Evolutionary conservation across 2,329 filamentous ascomycete species (phyloP), one percentile per base, ranked within the genome.

Genomic region (Fusarium sacchari): DNA sequence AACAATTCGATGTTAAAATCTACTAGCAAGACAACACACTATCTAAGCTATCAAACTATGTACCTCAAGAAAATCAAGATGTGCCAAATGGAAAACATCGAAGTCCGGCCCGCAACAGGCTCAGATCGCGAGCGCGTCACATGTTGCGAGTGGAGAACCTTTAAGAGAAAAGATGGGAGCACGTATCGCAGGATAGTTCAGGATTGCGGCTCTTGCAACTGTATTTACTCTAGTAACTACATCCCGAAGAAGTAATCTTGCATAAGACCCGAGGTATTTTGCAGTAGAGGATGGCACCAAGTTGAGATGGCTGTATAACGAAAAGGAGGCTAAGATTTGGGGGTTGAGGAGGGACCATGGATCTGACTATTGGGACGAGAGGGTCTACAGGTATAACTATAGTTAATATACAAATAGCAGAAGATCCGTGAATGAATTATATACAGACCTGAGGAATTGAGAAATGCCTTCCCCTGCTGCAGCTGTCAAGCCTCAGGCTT

Each of bases 221-320:
- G 50, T 2, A 13, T 28, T 22, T 37, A 37, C 0, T 53, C 50
- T 26, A 37, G 1, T 2, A 28, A 53, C 24, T 39, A n/a, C 3
- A 53, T 22, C 9, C 24, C 14, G 2, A 28, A 53, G 34, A n/a
- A n/a, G n/a, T n/a, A n/a, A n/a, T n/a, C n/a, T n/a, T n/a, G n/a
- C n/a, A n/a, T n/a, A n/a, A n/a, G n/a, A n/a, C n/a, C n/a, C n/a
- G n/a, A n/a, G n/a, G 12, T 3, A 18, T 7, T 9, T 7, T 5
- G 4, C 5, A 20, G 1, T 9, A 5, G 10, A 12, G 5, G 4
- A 20, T 34, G 17, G 0, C 6, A 5, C 12, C 26, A 18, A 6
- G 18, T 12, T 5, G 24, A 24, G 32, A 22, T 22, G 22, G 34
- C 5, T 37, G 7, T 28, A 5, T 13, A 14, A 36, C 37, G 14